A percentile compares a stretch with the other conserved stretches of the same genome.
phyloP scores from a whole-genome alignment of 805 yeast species.

The Metschnikowia lunata region DNA sequence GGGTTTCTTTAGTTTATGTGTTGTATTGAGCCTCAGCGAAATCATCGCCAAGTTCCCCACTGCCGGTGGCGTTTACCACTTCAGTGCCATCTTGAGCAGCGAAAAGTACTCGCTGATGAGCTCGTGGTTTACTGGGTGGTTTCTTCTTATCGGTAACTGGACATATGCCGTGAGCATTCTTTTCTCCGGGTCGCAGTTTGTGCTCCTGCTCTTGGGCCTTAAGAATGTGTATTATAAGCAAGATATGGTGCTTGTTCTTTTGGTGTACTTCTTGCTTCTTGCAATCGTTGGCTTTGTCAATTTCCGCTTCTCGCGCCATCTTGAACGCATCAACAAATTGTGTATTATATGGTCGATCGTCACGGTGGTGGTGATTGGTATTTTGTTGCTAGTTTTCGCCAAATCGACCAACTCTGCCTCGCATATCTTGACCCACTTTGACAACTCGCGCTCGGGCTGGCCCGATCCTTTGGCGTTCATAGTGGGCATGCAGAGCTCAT shows the following conservation, averaged over 20 bases:
- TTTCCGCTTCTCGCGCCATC: constrained; percentile 51
- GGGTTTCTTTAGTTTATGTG: constrained; percentile 56
- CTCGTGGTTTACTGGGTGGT: constrained; percentile 81
- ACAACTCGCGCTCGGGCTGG: constrained; percentile 74
- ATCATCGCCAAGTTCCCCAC: constrained; percentile 74
- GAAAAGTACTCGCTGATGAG: constrained; percentile 51
- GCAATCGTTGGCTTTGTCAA: constrained; percentile 60
- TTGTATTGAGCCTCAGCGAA: constrained; percentile 72
- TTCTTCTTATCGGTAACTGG: constrained; percentile 70
- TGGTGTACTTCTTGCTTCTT: constrained; percentile 54
- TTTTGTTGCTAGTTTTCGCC: constrained; percentile 55
- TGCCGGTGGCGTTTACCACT: constrained; percentile 73
- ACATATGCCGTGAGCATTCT: constrained; percentile 69
- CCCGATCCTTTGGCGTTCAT: constrained; percentile 65
- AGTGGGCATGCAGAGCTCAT: constrained; percentile 73
- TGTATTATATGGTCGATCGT: constrained; percentile 75
- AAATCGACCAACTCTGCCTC: constrained; percentile 54
- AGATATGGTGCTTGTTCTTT: constrained; percentile 51
- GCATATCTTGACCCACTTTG: constrained; percentile 61
- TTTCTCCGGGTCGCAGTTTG: constrained; percentile 72
- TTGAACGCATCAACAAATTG: constrained; percentile 60
- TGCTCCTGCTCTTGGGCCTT: constrained; percentile 62
- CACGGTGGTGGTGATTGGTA: constrained; percentile 64
- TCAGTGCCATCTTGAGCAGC: constrained; percentile 65
- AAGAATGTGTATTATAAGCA: constrained; percentile 55